Base-by-base conservation (phyloP, 352 stramenopile genomes). In the Thalassiosira ordinaria region DNA sequence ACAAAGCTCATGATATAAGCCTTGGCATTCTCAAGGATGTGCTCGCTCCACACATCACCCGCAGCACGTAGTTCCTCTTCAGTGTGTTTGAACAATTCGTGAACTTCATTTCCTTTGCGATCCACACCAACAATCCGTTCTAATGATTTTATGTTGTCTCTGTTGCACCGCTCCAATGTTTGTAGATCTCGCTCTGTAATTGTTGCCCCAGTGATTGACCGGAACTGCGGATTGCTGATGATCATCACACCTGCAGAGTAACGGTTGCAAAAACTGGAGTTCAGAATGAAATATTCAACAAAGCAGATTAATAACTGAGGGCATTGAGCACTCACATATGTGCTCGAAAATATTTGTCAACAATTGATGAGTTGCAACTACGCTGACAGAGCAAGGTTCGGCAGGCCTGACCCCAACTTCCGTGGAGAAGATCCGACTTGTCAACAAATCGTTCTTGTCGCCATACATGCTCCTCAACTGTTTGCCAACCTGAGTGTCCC, bases 291-390 rank as follows among this genome's bases (percentile, higher is more conserved):
- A 47, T 61, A 26, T 59, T 59, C 49, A 20, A 24, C 14, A 53
- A n/a, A n/a, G n/a, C n/a, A n/a, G n/a, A n/a, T n/a, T n/a, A n/a
- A n/a, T n/a, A n/a, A n/a, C n/a, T n/a, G n/a, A n/a, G n/a, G n/a
- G n/a, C n/a, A n/a, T n/a, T n/a, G n/a, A n/a, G n/a, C n/a, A 33
- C 44, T 44, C 35, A 49, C 59, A 78, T n/a, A 92, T 88, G 53
- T 93, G 88, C 63, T 88, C 65, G 22, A 93, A 91, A n/a, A 94
- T 82, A 67, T 92, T 91, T n/a, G 89, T 94, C 24, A 94, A 66
- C 2, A 94, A 73, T 51, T 94, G 90, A 59, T 94, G 90, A 4
- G 90, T 93, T 9, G 88, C 90, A 24, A 70, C 90, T 4, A 93
- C 88, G 37, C 74, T 87, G 0, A 94, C 69, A 22, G 82, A 91